Evolutionary conservation across 148 eudicot species (phyloP), one percentile per base, ranked within the genome.

Genomic region (Camellia japonica): DNA sequence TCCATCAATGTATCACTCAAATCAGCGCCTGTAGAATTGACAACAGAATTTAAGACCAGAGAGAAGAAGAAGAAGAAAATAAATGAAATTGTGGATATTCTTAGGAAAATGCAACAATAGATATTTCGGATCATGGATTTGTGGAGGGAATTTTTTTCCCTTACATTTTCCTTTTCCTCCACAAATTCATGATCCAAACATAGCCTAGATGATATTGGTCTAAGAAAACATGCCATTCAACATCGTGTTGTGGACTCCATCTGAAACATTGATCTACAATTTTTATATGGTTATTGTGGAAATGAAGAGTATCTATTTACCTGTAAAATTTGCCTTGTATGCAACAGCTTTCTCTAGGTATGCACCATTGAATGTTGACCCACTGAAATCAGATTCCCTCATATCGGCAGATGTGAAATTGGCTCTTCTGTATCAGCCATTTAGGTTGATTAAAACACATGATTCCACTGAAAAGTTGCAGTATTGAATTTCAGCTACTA

Each of bases 271-370:
- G 38, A 59, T 52, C 43, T 52, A 18, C 13, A 52, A n/a, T 23
- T 52, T 72, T 52, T 11, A 46, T 14, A 41, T 3, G 46, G 6
- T 30, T 65, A 9, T 3, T 51, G 30, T 11, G 65, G 43, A 30
- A 67, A 16, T 63, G 44, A 75, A 71, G 52, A 16, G 51, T 18
- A 5, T 16, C n/a, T 72, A n/a, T 20, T 16, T 90, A 95, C 99
- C 97, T 77, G 93, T 82, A 87, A 96, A 96, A 82, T 96, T 96
- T 58, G 98, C 97, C 87, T 89, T 96, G 86, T 83, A 96, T 55
- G 99, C 99, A 80, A 96, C 99, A 23, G 99, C 98, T 87, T 96
- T 96, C 88, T 96, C 99, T 80, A 96, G 90, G 87, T 96, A 96
- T 69, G 99, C 99, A 58, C 98, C 99, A 79, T 90, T 96, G 89